phyloP scores from a whole-genome alignment of 116 monocot species.

The Dioscorea cayenensis region DNA sequence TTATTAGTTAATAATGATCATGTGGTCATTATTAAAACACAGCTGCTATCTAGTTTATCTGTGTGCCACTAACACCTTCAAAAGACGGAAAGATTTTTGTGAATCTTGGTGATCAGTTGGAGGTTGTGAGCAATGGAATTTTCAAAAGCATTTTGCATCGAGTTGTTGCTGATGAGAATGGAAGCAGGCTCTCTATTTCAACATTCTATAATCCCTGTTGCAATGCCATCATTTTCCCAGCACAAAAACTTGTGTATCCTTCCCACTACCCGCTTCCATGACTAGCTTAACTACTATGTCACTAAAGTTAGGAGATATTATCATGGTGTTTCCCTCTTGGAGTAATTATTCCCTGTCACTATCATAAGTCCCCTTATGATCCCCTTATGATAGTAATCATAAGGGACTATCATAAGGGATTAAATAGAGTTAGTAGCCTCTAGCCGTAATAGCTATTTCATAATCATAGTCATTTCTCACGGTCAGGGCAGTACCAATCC shows the following conservation, averaged over 20 bases:
- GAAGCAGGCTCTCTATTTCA: constrained; percentile 52
- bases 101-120: constrained; percentile 63
- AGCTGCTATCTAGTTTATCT: not conserved
- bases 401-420: no score
- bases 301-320: not conserved
- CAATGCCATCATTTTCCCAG: constrained; percentile 43
- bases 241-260: constrained; percentile 45
- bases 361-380: no score
- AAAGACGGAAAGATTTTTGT: constrained; percentile 46
- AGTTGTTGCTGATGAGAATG: constrained; percentile 35
- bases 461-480: no score
- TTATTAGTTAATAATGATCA: no score
- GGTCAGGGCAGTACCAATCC: no score
- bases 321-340: no score
- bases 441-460: no score
- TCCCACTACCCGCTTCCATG: constrained; percentile 40
- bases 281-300: constrained; percentile 51
- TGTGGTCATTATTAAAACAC: no score
- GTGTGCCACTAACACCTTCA: constrained; percentile 42
- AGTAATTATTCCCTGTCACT: no score
- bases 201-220: constrained; percentile 68
- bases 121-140: constrained; percentile 52
- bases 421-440: no score
- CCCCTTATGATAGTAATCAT: no score
- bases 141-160: constrained; percentile 56